These are phyloP conservation scores for Morella rubra DNA, from an alignment of 306 rosid species.

Conservation along the genomic window DNA sequence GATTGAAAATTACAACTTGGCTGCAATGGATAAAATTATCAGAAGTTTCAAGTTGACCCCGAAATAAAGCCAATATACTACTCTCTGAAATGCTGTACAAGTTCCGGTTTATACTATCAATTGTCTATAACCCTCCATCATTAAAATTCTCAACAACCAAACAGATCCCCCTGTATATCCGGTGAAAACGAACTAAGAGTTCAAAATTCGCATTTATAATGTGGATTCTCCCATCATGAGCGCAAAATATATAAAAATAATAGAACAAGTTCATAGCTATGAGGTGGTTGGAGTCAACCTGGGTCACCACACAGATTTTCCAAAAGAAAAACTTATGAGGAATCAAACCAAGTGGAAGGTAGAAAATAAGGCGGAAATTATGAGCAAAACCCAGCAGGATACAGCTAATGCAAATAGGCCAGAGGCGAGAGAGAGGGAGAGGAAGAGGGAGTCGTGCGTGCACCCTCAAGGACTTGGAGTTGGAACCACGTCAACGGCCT, in stretches of 20 bases:
- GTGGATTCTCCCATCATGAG: too few relatives aligned
- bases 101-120: too few relatives aligned
- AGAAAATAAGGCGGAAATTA: too few relatives aligned
- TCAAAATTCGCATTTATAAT: background rate
- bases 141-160: background rate
- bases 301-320: conserved; percentile 6
- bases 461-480: background rate
- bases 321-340: background rate
- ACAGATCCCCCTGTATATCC: background rate
- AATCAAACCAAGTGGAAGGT: background rate
- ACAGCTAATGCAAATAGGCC: background rate
- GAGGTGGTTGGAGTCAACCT: background rate
- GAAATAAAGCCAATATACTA: background rate
- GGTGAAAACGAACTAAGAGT: too few relatives aligned
- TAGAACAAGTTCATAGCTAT: background rate
- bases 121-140: too few relatives aligned
- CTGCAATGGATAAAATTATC: background rate
- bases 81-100: too few relatives aligned
- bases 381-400: background rate
- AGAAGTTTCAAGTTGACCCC: background rate
- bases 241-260: background rate
- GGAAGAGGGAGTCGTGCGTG: background rate
- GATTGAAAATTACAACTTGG: background rate
- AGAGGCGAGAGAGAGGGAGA: background rate
- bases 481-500: conserved; percentile 11